A percentile compares a stretch with the other conserved stretches of the same genome.
phyloP scores from a whole-genome alignment of 2,329 filamentous ascomycete species.

The Penicillium hesseltinei region DNA sequence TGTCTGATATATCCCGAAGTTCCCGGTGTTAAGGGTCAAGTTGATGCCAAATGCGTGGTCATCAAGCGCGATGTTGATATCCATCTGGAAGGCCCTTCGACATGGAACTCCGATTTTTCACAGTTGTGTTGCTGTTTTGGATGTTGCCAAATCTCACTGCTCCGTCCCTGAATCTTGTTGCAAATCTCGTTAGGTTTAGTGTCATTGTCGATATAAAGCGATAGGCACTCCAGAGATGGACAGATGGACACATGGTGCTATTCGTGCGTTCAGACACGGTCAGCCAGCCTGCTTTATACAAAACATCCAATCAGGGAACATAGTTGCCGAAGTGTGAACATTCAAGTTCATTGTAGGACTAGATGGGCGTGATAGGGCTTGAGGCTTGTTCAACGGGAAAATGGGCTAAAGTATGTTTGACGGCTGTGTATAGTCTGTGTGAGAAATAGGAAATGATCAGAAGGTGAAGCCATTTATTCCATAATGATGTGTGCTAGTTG shows the following conservation, averaged over 20 bases:
- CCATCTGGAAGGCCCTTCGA: not conserved
- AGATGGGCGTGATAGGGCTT: not conserved
- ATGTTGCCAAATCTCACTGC: too few relatives aligned
- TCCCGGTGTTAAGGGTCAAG: not conserved
- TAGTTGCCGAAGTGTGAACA: not conserved
- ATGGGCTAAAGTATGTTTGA: not conserved
- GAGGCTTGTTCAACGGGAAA: not conserved
- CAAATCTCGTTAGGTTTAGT: too few relatives aligned
- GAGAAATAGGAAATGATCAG: not conserved
- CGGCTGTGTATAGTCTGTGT: too few relatives aligned
- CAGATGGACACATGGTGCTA: too few relatives aligned
- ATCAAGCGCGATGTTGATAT: not conserved
- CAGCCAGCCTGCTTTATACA: not conserved
- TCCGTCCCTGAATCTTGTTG: too few relatives aligned
- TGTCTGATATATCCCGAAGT: not conserved
- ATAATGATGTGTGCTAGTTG: not conserved
- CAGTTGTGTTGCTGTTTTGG: too few relatives aligned
- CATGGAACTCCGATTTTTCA: too few relatives aligned
- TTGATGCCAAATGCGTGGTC: not conserved
- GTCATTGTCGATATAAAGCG: not conserved
- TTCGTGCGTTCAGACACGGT: not conserved
- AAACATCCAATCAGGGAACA: too few relatives aligned
- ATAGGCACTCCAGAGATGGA: not conserved
- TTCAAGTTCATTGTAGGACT: not conserved
- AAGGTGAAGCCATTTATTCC: not conserved